Base-by-base conservation (phyloP, 768 basidiomycete species). In the Russula emetica region DNA sequence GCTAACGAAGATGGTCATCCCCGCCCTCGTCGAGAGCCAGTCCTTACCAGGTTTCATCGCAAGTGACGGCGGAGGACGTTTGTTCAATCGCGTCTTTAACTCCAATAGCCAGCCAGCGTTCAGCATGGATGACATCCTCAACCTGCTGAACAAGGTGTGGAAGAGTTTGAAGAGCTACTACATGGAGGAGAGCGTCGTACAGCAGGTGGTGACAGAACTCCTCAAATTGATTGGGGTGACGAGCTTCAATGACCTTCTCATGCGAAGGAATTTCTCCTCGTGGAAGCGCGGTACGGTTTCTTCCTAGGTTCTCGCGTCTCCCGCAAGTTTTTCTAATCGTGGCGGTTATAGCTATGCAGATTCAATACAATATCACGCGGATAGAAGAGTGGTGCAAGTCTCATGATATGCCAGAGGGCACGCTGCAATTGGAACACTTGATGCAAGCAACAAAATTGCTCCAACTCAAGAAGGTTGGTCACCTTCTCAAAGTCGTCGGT, bases 301-400 rank as follows among this genome's bases (percentile, higher is more conserved):
- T 44, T 30, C 30, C 55, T 44, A 4, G 2, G 5, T 30, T 50
- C 34, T 42, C n/a, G 2, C 44, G 30, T 61, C 7, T 28, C 32
- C 45, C 20, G n/a, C 45, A 1, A 14, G 18, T 26, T 45, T 57
- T 49, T 28, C 50, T 66, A 52, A 61, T 28, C n/a, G 34, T 8
- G 16, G 51, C 42, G 22, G 62, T 60, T 51, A 44, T 67, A 98
- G 97, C 97, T 5, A 98, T 99, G 97, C 97, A 99, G 83, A 98
- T 99, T 62, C 97, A 99, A 74, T 99, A 99, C 75, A 98, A 98
- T 73, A 97, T 98, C 73, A 98, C 95, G 34, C 86, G 91, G 30
- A 90, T 95, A 71, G 93, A 95, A 71, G 95, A 98, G 76, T 98
- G 97, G 97, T 99, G 97, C 80, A 98, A 99, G 78, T 95, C 97